Conservation (phyloP, 768 basidiomycete genomes). For the Russula emetica region DNA sequence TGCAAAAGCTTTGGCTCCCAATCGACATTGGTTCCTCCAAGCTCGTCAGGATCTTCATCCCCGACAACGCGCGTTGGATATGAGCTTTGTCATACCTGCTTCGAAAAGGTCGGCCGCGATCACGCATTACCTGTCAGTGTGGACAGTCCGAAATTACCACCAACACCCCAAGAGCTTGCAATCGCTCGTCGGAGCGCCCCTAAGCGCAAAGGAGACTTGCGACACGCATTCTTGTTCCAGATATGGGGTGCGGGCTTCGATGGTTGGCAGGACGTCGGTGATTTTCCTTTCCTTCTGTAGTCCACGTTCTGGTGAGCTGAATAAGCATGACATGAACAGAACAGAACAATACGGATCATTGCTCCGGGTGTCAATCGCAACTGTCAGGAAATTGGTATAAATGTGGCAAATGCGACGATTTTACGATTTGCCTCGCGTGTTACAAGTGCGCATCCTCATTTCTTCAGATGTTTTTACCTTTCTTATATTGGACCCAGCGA, state of each 20-base stretch:
- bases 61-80: slow-evolving; percentile 47
- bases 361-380: slow-evolving; percentile 73
- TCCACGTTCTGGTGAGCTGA: slow-evolving; percentile 4
- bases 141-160: slow-evolving; percentile 33
- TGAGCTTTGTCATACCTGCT: slow-evolving; percentile 79
- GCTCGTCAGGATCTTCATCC: slow-evolving; percentile 24
- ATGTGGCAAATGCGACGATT: slow-evolving; percentile 75
- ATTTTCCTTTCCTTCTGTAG: slow-evolving; percentile 32
- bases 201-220: slow-evolving; percentile 67
- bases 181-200: slow-evolving; percentile 63
- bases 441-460: slow-evolving; percentile 53
- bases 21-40: slow-evolving; percentile 24
- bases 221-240: slow-evolving; percentile 85
- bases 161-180: slow-evolving; percentile 43
- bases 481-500: slow-evolving; percentile 45
- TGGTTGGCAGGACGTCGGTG: slow-evolving; percentile 89
- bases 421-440: slow-evolving; percentile 78
- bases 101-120: slow-evolving; percentile 69
- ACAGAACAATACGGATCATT: slow-evolving; percentile 69
- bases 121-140: slow-evolving; percentile 58
- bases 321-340: slow-evolving; percentile 41
- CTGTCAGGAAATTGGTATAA: slow-evolving; percentile 70
- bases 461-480: background rate
- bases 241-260: slow-evolving; percentile 60
- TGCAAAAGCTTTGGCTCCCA: slow-evolving; percentile 18